These are phyloP conservation scores for Phialocephala subalpina DNA, from an alignment of 2,329 filamentous ascomycete species.

Conservation along the genomic window DNA sequence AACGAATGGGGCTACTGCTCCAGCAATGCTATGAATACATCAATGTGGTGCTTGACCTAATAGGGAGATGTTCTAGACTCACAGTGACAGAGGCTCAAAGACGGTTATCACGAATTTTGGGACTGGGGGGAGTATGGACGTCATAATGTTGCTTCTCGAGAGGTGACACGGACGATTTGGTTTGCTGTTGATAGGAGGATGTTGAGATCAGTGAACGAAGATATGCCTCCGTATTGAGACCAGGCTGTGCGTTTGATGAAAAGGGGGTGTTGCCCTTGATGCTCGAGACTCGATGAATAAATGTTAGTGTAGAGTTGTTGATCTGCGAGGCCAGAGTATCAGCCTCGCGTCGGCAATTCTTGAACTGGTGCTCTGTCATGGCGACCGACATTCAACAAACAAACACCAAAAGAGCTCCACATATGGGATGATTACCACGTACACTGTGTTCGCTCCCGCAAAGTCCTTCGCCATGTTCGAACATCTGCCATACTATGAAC, in stretches of 20 bases:
- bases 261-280: no score
- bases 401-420: neutral
- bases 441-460: neutral
- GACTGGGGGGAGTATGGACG: constrained; percentile 67
- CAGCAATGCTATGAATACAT: constrained; percentile 58
- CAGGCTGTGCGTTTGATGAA: no score
- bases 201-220: no score
- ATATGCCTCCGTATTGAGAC: no score
- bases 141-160: constrained; percentile 51
- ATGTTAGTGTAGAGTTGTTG: no score
- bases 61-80: constrained; percentile 29
- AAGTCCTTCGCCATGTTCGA: constrained; percentile 13
- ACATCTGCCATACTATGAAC: constrained; percentile 36
- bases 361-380: no score
- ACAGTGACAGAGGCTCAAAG: constrained; percentile 61
- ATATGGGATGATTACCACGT: neutral
- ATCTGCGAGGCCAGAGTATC: no score
- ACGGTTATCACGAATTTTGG: constrained; percentile 73
- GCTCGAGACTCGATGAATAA: no score
- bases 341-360: neutral
- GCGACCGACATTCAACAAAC: neutral
- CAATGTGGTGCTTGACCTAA: constrained; percentile 4
- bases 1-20: constrained; percentile 63
- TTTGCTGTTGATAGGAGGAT: no score
- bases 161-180: neutral